Evolutionary conservation across 768 basidiomycete species (phyloP).

Genomic region (Rhodotorula sphaerocarpa): DNA sequence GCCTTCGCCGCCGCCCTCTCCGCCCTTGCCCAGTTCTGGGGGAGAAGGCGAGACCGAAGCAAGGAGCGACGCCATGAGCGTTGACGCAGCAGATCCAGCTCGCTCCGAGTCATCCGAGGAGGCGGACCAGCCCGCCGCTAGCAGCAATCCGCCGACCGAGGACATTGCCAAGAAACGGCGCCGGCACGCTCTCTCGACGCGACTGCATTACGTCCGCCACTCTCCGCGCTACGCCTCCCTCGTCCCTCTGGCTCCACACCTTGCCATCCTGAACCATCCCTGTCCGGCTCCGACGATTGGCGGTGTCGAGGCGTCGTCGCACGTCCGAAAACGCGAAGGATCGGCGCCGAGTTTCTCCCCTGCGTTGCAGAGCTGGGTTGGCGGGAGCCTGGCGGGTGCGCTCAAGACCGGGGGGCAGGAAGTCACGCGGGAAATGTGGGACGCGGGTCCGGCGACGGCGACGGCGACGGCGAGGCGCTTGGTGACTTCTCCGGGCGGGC

Average conservation of each 20-base stretch:
- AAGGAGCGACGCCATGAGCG: background rate
- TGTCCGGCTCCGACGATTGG: conserved; percentile 46
- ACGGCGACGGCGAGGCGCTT: no score
- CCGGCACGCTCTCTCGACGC: conserved; percentile 11
- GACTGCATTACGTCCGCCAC: conserved; percentile 25
- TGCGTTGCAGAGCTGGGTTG: conserved; percentile 77
- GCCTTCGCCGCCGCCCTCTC: conserved; percentile 21
- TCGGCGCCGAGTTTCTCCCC: conserved; percentile 82
- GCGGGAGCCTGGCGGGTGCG: conserved; percentile 80
- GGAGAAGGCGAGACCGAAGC: background rate
- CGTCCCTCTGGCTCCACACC: conserved; percentile 60
- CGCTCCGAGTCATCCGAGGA: no score
- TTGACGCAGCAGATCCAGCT: background rate
- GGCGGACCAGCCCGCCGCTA: no score
- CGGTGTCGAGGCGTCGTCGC: background rate
- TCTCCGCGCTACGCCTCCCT: conserved; percentile 64
- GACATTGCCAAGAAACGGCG: background rate
- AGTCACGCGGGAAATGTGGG: conserved; percentile 75
- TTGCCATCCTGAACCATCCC: conserved; percentile 81
- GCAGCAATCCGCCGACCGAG: no score
- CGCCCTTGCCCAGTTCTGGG: background rate
- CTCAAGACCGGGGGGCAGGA: conserved; percentile 81
- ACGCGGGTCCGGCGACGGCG: conserved; percentile 45
- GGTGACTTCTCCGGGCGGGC: conserved; percentile 41
- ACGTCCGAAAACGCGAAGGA: conserved; percentile 58